A percentile compares a stretch with the other conserved stretches of the same genome.
Conservation (phyloP, 2,329 filamentous ascomycete genomes). For the Xylaria sp. region DNA sequence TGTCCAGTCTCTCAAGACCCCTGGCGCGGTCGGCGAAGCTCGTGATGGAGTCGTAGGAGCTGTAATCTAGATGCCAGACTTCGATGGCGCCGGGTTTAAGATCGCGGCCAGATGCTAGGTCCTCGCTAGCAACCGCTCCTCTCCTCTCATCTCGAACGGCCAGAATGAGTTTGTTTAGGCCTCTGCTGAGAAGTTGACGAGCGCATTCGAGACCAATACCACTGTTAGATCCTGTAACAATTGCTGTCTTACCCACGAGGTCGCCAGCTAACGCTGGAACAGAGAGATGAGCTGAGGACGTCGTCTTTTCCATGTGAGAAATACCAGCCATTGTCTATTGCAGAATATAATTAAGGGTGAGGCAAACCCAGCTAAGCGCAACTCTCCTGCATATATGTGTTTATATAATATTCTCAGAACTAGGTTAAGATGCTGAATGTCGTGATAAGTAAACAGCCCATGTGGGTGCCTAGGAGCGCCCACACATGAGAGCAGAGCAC, state of each 20-base stretch:
- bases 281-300: background rate
- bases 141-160: conserved; percentile 50
- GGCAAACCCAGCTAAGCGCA: background rate
- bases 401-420: background rate
- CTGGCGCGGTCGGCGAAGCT: conserved; percentile 52
- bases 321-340: conserved; percentile 14
- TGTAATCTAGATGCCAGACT: conserved; percentile 55
- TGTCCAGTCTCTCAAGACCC: conserved; percentile 53
- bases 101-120: conserved; percentile 39
- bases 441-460: conserved; percentile 1
- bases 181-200: conserved; percentile 50
- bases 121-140: conserved; percentile 37
- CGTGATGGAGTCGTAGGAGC: conserved; percentile 52
- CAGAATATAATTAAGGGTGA: background rate
- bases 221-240: conserved; percentile 55
- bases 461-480: conserved; percentile 11
- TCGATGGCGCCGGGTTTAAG: conserved; percentile 48
- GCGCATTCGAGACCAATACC: conserved; percentile 54
- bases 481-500: background rate
- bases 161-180: conserved; percentile 52
- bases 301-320: conserved; percentile 11
- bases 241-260: conserved; percentile 48
- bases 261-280: background rate
- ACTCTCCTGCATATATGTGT: conserved; percentile 1
- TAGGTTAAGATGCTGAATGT: background rate